Percentiles rank a stretch among this genome's conserved stretches.
Conservation (phyloP, 2,329 filamentous ascomycete species). For the Trichophyton mentagrophytes region DNA sequence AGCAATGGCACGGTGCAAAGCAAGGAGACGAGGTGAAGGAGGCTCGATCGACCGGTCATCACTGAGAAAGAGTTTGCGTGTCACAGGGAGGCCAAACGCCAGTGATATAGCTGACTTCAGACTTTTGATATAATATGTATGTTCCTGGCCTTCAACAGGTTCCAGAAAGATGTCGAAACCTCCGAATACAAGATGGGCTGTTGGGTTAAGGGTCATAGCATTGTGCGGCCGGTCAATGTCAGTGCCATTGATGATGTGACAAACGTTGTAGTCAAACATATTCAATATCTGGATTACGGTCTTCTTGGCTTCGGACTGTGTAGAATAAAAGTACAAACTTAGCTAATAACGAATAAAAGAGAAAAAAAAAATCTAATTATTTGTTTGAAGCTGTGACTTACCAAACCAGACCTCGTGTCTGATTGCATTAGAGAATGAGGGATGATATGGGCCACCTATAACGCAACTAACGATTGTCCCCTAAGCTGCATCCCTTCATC, state of each 20-base stretch:
- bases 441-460: slow-evolving; percentile 15
- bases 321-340: background rate
- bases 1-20: slow-evolving; percentile 6
- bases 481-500: slow-evolving; percentile 13
- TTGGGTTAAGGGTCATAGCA: slow-evolving; percentile 5
- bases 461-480: slow-evolving; percentile 6
- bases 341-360: background rate
- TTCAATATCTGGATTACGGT: slow-evolving; percentile 29
- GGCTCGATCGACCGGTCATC: slow-evolving; percentile 18
- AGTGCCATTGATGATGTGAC: slow-evolving; percentile 26
- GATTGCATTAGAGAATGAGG: slow-evolving; percentile 13
- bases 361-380: background rate
- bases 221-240: slow-evolving; percentile 20
- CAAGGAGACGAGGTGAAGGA: background rate
- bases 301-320: slow-evolving; percentile 19
- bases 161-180: slow-evolving; percentile 21
- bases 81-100: slow-evolving; percentile 10
- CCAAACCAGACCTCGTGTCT: background rate
- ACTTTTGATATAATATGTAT: slow-evolving; percentile 18
- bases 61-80: slow-evolving; percentile 20
- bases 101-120: slow-evolving; percentile 8
- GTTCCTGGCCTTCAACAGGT: slow-evolving; percentile 8
- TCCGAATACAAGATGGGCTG: slow-evolving; percentile 1
- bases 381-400: background rate
- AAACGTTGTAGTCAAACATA: slow-evolving; percentile 30